Base-by-base conservation (phyloP, 2,329 filamentous ascomycete species). In the Arthrinium puccinioides region DNA sequence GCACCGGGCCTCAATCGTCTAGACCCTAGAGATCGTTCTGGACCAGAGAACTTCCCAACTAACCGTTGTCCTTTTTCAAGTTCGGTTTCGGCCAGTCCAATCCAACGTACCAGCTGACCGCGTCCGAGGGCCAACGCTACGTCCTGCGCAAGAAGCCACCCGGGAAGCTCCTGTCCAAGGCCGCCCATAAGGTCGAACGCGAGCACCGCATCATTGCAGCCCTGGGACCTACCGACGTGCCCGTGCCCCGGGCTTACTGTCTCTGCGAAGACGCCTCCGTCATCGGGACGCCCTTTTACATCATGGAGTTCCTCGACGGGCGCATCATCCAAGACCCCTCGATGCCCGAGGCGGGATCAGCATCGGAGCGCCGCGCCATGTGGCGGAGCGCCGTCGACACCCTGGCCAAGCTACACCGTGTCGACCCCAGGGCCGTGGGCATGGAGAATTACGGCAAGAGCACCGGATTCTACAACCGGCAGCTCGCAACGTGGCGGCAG, bases 11-110 rank as follows among this genome's bases (percentile, higher is more conserved):
- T 26, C 28, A 10, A 14, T 8, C 11, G 13, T 31, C 16, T n/a
- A 18, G 23, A 6, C 32, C 38, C 11, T 34, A 26, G 16, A 5
- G 41, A 24, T 44, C 37, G 16, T 15, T 21, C 19, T 19, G 16
- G 5, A 20, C 6, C 13, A 20, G 20, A 6, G 29, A 18, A 38
- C 23, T 32, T 26, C 3, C 25, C 16, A n/a, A 27, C 26, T 25
- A 25, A 21, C 27, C 9, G 34, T 32, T n/a, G 16, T 28, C 13
- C 21, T 13, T 11, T 21, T 16, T 35, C 24, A 54, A 97, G 86
- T 98, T 97, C 59, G 87, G 89, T 52, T 97, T 94, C 60, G 92
- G 92, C 42, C 92, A 97, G 66, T 95, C 87, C 41, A 98, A 97
- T 59, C 92, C 92, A 30, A 98, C 92, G 3, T 98, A 97, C 66